phyloP scores from a whole-genome alignment of 2,329 filamentous ascomycete species.

The Paraphoma sp. region DNA sequence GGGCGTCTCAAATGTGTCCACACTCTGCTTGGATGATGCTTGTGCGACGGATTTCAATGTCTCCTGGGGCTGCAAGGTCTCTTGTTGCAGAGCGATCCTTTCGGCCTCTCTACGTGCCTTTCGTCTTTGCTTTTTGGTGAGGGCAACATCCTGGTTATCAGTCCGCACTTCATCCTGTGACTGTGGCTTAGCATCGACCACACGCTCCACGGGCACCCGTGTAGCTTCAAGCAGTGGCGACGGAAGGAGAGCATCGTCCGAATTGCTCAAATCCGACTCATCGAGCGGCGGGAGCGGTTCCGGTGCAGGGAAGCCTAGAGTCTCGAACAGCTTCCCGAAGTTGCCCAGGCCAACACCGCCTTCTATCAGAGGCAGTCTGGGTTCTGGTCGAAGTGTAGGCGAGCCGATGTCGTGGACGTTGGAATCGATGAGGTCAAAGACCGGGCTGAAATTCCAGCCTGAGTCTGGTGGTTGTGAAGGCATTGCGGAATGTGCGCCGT shows the following conservation, averaged over 20 bases:
- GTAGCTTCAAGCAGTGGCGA: constrained; percentile 14
- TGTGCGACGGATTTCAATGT: neutral
- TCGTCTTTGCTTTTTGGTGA: constrained; percentile 35
- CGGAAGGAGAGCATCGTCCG: constrained; percentile 50
- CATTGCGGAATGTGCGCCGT: constrained; percentile 25
- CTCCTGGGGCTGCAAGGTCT: neutral
- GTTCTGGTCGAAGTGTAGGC: constrained; percentile 19
- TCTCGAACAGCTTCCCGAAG: constrained; percentile 55
- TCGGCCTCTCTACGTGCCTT: constrained; percentile 34
- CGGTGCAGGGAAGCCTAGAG: constrained; percentile 46
- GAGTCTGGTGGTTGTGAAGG: constrained; percentile 43
- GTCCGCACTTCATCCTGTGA: neutral
- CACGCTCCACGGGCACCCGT: constrained; percentile 1
- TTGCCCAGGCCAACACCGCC: constrained; percentile 49
- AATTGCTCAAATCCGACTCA: constrained; percentile 47
- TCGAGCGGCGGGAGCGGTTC: constrained; percentile 28
- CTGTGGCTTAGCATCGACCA: neutral
- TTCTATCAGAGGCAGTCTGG: constrained; percentile 8
- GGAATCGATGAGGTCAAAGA: constrained; percentile 50
- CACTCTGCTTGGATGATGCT: neutral
- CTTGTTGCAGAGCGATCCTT: neutral
- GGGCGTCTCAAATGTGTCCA: neutral
- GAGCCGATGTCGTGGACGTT: constrained; percentile 29
- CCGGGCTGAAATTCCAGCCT: constrained; percentile 56
- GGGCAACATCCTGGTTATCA: constrained; percentile 1